These are phyloP conservation scores for Metschnikowia proteae DNA, from an alignment of 805 yeast species.

Conservation along the genomic window DNA sequence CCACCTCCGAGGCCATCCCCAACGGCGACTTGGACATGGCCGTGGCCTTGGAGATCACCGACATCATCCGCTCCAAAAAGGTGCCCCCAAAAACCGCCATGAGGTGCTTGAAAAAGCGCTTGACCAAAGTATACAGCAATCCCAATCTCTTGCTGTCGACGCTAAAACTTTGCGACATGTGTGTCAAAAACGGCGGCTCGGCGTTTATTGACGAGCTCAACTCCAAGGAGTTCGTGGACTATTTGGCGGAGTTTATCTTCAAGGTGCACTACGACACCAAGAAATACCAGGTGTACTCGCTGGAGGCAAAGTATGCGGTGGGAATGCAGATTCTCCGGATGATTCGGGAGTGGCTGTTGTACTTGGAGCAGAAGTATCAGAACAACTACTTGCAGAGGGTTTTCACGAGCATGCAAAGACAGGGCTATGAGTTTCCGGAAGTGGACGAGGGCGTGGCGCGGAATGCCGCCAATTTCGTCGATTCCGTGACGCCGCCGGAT, in stretches of 20 bases:
- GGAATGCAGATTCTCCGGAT: conserved; percentile 57
- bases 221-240: conserved; percentile 82
- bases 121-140: conserved; percentile 55
- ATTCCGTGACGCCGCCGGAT: conserved; percentile 91
- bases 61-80: conserved; percentile 75
- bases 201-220: conserved; percentile 79
- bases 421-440: conserved; percentile 67
- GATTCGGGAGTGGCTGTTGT: conserved; percentile 73
- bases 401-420: conserved; percentile 55
- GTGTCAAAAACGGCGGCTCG: conserved; percentile 89
- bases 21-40: conserved; percentile 81
- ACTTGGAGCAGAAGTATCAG: conserved; percentile 61
- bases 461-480: conserved; percentile 55
- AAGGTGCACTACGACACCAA: conserved; percentile 36
- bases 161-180: conserved; percentile 74
- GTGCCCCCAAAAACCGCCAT: conserved; percentile 78
- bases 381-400: conserved; percentile 60
- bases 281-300: conserved; percentile 18
- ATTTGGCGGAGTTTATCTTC: conserved; percentile 50
- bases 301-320: conserved; percentile 38
- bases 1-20: conserved; percentile 88
- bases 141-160: conserved; percentile 79
- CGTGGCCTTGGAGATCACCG: conserved; percentile 78
- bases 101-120: conserved; percentile 74
- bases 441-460: conserved; percentile 26